Evolutionary conservation across 1,284 basidiomycete species (phyloP).

Genomic region (Ustilago curta): DNA sequence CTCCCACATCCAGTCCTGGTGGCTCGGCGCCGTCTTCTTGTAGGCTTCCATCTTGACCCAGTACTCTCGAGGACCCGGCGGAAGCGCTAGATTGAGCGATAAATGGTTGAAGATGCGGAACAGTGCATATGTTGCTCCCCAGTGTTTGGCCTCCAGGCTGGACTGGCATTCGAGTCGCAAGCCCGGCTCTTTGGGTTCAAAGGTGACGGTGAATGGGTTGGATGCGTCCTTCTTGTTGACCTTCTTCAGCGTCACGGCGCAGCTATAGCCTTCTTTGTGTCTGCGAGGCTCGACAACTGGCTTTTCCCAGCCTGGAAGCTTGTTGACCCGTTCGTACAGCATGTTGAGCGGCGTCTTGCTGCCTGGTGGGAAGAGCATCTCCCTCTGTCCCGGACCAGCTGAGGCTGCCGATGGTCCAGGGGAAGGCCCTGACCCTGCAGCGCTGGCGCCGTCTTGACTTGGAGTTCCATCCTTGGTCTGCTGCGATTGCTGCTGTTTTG

Average conservation of each 20-base stretch:
- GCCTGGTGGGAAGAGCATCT: constrained; percentile 67
- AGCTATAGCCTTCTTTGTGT: constrained; percentile 57
- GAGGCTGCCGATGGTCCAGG: constrained; percentile 1
- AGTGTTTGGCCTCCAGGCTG: constrained; percentile 65
- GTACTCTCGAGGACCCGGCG: constrained; percentile 67
- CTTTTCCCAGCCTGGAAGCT: constrained; percentile 66
- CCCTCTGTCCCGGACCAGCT: constrained; percentile 20
- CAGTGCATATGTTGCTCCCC: constrained; percentile 69
- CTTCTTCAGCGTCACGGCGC: constrained; percentile 63
- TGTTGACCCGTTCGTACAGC: constrained; percentile 67
- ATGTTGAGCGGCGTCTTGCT: constrained; percentile 69
- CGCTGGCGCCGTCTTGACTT: neutral
- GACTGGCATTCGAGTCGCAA: constrained; percentile 54
- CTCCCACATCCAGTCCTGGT: constrained; percentile 65
- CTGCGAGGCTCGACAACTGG: constrained; percentile 61
- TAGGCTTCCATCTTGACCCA: constrained; percentile 64
- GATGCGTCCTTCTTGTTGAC: constrained; percentile 66
- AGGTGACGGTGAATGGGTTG: constrained; percentile 56
- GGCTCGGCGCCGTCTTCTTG: constrained; percentile 58
- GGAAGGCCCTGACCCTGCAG: constrained; percentile 9
- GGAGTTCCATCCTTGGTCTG: constrained; percentile 14
- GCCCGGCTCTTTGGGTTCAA: constrained; percentile 66
- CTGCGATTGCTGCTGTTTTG: constrained; percentile 34
- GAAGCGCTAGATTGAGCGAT: constrained; percentile 61
- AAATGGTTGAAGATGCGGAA: constrained; percentile 67